Evolutionary conservation across 163 green algal species (phyloP).

Genomic region (Scenedesmus sp.): DNA sequence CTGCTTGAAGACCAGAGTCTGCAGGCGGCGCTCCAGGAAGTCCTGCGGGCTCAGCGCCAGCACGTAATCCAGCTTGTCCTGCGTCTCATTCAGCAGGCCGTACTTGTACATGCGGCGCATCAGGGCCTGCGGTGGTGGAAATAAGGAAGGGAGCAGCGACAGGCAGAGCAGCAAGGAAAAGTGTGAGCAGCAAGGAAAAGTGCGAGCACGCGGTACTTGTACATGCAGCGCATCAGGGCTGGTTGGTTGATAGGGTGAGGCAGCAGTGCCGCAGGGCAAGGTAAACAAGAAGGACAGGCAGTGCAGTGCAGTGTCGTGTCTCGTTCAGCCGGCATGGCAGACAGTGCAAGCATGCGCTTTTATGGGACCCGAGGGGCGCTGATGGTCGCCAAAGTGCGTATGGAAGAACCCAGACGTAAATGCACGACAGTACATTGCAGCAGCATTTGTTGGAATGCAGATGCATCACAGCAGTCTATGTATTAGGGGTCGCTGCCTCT

Average conservation of each 20-base stretch:
- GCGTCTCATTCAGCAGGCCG: conserved; percentile 94
- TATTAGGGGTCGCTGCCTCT: too few relatives aligned
- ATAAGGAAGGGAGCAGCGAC: conserved; percentile 74
- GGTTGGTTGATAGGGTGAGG: conserved; percentile 96
- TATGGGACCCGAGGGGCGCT: too few relatives aligned
- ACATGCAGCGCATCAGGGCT: conserved; percentile 96
- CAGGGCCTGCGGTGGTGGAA: conserved; percentile 74
- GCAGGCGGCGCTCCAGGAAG: conserved; percentile 92
- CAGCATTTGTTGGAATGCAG: too few relatives aligned
- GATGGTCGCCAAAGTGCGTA: too few relatives aligned
- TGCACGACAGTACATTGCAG: too few relatives aligned
- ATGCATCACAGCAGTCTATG: too few relatives aligned
- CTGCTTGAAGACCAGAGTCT: conserved; percentile 99
- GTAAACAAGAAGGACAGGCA: neutral
- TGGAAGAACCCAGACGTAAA: too few relatives aligned
- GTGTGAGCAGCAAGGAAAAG: neutral
- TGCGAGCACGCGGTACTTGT: conserved; percentile 96
- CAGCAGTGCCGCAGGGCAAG: conserved; percentile 62
- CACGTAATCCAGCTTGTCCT: conserved; percentile 99
- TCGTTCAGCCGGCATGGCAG: too few relatives aligned
- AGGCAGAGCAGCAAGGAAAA: neutral
- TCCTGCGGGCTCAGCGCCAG: conserved; percentile 90
- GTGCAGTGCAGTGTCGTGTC: neutral
- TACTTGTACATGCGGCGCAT: conserved; percentile 98
- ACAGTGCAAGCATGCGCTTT: too few relatives aligned